These are phyloP conservation scores for Hondaea fermentalgiana DNA, from an alignment of 108 stramenopile genomes.

Conservation along the genomic window DNA sequence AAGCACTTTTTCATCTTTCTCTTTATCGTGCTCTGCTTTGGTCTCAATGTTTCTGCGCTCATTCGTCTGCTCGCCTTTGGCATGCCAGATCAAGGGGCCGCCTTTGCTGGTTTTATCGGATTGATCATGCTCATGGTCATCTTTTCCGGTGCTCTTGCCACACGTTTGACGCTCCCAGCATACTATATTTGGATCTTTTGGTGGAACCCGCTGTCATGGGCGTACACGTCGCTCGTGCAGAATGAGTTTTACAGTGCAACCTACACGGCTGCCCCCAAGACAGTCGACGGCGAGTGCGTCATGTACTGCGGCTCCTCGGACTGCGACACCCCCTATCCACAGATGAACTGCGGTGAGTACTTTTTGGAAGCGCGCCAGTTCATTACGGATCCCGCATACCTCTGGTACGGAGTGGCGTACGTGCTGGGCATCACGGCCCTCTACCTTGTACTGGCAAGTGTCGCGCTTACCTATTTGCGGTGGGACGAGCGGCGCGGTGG, in stretches of 20 bases:
- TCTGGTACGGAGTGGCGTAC: not conserved
- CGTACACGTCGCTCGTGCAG: not conserved
- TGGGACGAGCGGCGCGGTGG: not conserved
- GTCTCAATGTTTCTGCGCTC: constrained; percentile 23
- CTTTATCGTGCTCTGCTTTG: constrained; percentile 35
- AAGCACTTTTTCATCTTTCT: constrained; percentile 33
- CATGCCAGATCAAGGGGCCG: not conserved
- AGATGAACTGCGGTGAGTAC: not conserved
- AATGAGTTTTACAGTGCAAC: constrained; percentile 28
- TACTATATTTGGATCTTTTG: constrained; percentile 34
- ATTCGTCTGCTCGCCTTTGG: not conserved
- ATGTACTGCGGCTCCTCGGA: not conserved
- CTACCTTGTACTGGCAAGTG: not conserved
- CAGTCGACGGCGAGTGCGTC: not conserved
- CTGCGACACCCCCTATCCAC: not conserved
- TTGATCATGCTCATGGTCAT: not conserved
- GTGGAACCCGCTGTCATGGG: constrained; percentile 34
- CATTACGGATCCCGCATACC: not conserved
- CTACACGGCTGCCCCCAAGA: not conserved
- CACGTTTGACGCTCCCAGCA: not conserved
- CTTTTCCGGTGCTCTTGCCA: not conserved
- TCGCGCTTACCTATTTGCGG: not conserved
- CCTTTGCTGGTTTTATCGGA: not conserved
- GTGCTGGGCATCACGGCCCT: not conserved
- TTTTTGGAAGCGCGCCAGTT: not conserved